phyloP scores from a whole-genome alignment of 1,139 yeast species.

The Pneumocystis jirovecii region DNA sequence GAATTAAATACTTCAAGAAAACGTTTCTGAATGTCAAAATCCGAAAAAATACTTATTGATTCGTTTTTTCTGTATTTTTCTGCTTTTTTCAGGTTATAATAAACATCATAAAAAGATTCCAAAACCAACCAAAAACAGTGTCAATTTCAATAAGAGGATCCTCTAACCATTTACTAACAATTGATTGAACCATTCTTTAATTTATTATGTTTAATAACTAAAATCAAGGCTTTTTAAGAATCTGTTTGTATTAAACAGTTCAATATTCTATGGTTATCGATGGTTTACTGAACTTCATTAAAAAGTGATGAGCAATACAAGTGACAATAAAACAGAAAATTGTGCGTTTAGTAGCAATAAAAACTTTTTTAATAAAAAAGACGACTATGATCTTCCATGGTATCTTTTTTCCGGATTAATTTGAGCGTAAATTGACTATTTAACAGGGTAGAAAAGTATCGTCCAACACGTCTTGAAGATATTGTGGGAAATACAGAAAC shows the following conservation, averaged over 20 bases:
- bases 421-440: constrained; percentile 9
- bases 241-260: background rate
- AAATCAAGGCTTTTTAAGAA: background rate
- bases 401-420: background rate
- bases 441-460: constrained; percentile 82
- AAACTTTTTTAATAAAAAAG: background rate
- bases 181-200: background rate
- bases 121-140: background rate
- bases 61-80: background rate
- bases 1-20: background rate
- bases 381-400: background rate
- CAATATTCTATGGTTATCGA: background rate
- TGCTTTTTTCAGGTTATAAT: background rate
- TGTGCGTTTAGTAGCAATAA: background rate
- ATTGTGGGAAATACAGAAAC: constrained; percentile 92
- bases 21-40: background rate
- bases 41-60: background rate
- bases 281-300: background rate
- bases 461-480: constrained; percentile 65
- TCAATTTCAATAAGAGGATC: background rate
- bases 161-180: background rate
- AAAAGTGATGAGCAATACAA: background rate
- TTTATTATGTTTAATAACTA: background rate
- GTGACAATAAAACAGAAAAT: background rate
- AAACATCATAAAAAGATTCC: background rate